phyloP scores from a whole-genome alignment of 306 rosid species.

The Cucumis hystrix region DNA sequence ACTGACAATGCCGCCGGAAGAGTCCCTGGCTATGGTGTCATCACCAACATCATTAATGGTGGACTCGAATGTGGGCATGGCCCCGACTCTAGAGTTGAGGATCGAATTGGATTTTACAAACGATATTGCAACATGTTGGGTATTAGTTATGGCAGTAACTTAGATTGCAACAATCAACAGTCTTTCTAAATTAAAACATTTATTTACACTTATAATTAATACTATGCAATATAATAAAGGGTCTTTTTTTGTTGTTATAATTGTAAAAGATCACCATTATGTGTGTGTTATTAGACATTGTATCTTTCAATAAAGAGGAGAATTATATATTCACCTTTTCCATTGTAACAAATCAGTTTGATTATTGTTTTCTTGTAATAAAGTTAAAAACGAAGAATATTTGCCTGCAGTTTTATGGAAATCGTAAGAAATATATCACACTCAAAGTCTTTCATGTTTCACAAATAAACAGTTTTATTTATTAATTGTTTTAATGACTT shows the following conservation, averaged over 20 bases:
- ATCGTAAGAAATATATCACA: no score
- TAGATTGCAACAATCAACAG: conserved; percentile 25
- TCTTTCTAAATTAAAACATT: background rate
- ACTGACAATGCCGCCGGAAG: conserved; percentile 18
- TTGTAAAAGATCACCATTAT: background rate
- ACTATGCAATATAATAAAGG: background rate
- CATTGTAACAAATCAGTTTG: background rate
- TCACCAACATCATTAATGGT: conserved; percentile 31
- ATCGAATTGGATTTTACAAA: conserved; percentile 27
- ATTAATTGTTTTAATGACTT: no score
- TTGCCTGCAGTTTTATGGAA: no score
- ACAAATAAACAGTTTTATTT: no score
- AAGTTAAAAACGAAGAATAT: no score
- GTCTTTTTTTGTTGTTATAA: background rate
- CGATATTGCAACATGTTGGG: conserved; percentile 19
- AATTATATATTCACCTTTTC: background rate
- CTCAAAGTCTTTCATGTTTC: no score
- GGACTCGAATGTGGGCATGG: conserved; percentile 32
- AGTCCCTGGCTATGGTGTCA: conserved; percentile 17
- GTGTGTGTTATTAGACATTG: background rate
- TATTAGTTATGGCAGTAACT: conserved; percentile 13
- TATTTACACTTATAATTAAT: no score
- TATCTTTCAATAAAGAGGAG: background rate
- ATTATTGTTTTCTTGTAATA: no score
- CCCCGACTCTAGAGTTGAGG: conserved; percentile 5